phyloP scores from a whole-genome alignment of 257 asterid genomes.

The Capsicum rhomboideum region DNA sequence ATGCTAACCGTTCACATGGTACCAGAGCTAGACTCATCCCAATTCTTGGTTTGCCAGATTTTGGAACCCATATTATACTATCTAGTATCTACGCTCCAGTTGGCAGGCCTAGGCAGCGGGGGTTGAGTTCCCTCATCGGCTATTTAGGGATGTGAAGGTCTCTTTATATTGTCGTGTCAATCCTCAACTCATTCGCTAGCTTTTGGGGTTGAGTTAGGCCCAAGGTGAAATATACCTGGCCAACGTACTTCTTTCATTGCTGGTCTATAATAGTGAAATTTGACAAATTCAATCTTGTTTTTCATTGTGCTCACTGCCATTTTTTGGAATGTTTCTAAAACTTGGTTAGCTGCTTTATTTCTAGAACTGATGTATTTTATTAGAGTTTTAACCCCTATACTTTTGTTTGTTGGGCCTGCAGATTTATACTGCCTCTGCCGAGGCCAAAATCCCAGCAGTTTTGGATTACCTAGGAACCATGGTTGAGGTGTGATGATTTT shows the following conservation, averaged over 20 bases:
- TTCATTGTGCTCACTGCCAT: not conserved
- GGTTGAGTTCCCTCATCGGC: too few species aligned
- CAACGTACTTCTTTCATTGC: not conserved
- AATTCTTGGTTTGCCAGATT: too few species aligned
- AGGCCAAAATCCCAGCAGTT: conserved; percentile 88
- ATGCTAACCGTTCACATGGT: not conserved
- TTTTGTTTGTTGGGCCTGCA: conserved; percentile 15
- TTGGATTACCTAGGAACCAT: conserved; percentile 86
- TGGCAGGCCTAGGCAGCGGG: too few species aligned
- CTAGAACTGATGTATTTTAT: conserved; percentile 2
- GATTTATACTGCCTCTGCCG: conserved; percentile 79
- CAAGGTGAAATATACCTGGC: too few species aligned
- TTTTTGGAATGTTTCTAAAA: not conserved
- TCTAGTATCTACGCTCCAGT: too few species aligned
- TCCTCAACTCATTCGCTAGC: too few species aligned
- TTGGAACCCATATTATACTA: too few species aligned
- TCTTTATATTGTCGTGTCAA: too few species aligned
- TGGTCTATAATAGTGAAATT: not conserved
- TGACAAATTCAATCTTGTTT: not conserved
- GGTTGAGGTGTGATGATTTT: conserved; percentile 48
- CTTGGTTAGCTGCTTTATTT: not conserved
- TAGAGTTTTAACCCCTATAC: not conserved
- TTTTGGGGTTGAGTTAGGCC: too few species aligned
- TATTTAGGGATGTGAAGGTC: too few species aligned
- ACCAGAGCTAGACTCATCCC: not conserved